Percentiles rank a stretch among this genome's conserved stretches.
Evolutionary conservation across 495 filamentous ascomycete species (phyloP).

Genomic region (Clavariopsis aquatica): DNA sequence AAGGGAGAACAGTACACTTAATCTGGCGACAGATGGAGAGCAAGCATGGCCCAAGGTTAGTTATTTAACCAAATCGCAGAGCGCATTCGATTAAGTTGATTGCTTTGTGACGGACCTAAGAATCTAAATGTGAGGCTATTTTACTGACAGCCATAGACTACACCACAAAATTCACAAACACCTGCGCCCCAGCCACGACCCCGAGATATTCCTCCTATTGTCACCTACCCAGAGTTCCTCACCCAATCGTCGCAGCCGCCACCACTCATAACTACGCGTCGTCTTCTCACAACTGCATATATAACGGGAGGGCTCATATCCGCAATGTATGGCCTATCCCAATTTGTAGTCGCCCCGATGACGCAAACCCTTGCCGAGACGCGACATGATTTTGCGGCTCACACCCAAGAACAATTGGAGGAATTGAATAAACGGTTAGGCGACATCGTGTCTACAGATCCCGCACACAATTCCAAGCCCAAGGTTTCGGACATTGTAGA

Average conservation of each 20-base stretch:
- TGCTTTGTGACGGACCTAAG: not conserved
- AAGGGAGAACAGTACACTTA: slow-evolving; percentile 2
- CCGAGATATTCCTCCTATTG: slow-evolving; percentile 73
- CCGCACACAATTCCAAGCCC: slow-evolving; percentile 47
- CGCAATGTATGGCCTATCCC: slow-evolving; percentile 76
- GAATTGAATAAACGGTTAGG: slow-evolving; percentile 76
- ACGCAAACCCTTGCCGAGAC: slow-evolving; percentile 67
- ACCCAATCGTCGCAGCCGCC: slow-evolving; percentile 63
- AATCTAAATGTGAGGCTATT: too few relatives aligned
- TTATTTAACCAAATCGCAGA: not conserved
- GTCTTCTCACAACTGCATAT: slow-evolving; percentile 77
- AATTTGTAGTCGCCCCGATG: slow-evolving; percentile 84
- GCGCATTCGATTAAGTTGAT: not conserved
- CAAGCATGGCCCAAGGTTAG: slow-evolving; percentile 29
- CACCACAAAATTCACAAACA: slow-evolving; percentile 36
- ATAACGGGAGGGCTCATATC: slow-evolving; percentile 68
- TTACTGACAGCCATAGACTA: slow-evolving; percentile 21
- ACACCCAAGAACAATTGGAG: slow-evolving; percentile 63
- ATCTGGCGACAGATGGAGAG: slow-evolving; percentile 21
- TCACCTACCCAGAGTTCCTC: slow-evolving; percentile 97
- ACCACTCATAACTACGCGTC: slow-evolving; percentile 74
- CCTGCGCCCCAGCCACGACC: slow-evolving; percentile 19
- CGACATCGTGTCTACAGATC: slow-evolving; percentile 63
- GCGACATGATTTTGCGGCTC: slow-evolving; percentile 76
- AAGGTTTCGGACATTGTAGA: slow-evolving; percentile 29